Percentiles rank a stretch among this genome's conserved stretches.
These are phyloP conservation scores for Hysterium pulicare DNA, from an alignment of 2,329 filamentous ascomycete species.

Conservation along the genomic window DNA sequence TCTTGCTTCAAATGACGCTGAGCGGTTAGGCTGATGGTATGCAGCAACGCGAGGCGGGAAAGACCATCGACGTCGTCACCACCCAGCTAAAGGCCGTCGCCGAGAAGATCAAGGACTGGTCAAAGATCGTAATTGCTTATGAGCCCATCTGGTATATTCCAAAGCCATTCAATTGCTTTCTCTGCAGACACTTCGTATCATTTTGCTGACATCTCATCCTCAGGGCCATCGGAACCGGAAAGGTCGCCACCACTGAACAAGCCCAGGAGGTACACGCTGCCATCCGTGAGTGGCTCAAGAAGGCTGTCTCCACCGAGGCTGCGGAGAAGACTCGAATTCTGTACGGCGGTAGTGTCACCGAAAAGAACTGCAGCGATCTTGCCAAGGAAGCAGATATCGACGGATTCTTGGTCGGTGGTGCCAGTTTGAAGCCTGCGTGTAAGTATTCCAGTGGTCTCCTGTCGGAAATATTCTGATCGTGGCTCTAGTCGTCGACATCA, in stretches of 20 bases:
- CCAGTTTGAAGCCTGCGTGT: conserved; percentile 95
- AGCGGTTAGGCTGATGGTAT: conserved; percentile 2
- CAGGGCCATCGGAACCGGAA: conserved; percentile 76
- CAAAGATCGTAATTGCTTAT: conserved; percentile 93
- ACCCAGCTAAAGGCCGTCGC: conserved; percentile 79
- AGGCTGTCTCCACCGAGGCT: conserved; percentile 71
- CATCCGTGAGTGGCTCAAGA: conserved; percentile 80
- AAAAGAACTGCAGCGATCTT: conserved; percentile 96
- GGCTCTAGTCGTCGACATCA: conserved; percentile 60
- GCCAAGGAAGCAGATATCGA: conserved; percentile 93
- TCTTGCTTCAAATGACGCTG: conserved; percentile 1
- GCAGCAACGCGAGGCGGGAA: conserved; percentile 75
- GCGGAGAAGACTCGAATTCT: conserved; percentile 88
- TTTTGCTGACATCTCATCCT: neutral
- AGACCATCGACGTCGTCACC: conserved; percentile 84
- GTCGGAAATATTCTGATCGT: conserved; percentile 8
- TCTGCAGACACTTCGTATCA: too few species aligned
- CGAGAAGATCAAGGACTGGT: conserved; percentile 81
- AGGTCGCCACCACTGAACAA: conserved; percentile 42
- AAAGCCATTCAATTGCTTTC: conserved; percentile 4
- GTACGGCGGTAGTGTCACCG: conserved; percentile 93
- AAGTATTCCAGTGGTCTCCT: conserved; percentile 41
- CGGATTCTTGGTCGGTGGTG: conserved; percentile 94
- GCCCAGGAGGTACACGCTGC: conserved; percentile 58
- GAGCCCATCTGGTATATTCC: conserved; percentile 95